phyloP scores from a whole-genome alignment of 208 protist genomes.

The Leptomonas pyrrhocoris region DNA sequence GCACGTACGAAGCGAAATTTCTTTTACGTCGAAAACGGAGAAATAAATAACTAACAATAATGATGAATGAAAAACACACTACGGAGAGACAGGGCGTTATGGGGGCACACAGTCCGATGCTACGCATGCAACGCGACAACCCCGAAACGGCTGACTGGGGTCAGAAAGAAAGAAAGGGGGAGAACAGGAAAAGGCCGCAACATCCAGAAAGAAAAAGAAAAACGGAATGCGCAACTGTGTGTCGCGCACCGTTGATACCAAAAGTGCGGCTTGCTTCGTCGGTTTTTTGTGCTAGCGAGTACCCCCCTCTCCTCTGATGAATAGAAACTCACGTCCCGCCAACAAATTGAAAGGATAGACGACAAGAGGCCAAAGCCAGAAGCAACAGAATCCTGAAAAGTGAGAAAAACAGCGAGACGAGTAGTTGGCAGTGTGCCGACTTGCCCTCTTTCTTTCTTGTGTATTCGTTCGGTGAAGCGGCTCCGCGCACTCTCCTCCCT shows the following conservation, averaged over 20 bases:
- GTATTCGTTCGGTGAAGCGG: no score
- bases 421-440: no score
- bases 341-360: no score
- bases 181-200: constrained; percentile 13
- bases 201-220: constrained; percentile 25
- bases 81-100: no score
- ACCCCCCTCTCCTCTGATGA: not conserved
- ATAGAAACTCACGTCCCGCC: no score
- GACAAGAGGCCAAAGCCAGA: constrained; percentile 12
- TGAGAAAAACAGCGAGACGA: constrained; percentile 5
- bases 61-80: no score
- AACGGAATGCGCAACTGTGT: constrained; percentile 3
- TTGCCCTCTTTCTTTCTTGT: not conserved
- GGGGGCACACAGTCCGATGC: no score
- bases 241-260: constrained; percentile 10
- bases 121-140: no score
- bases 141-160: not conserved
- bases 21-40: no score
- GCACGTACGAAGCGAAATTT: no score
- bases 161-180: constrained; percentile 18
- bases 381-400: not conserved
- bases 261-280: not conserved
- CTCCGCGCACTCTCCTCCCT: no score
- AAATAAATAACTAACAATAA: no score
- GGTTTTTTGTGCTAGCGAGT: not conserved